Conservation (phyloP, 1,284 basidiomycete species). For the Ustilago loliicola region DNA sequence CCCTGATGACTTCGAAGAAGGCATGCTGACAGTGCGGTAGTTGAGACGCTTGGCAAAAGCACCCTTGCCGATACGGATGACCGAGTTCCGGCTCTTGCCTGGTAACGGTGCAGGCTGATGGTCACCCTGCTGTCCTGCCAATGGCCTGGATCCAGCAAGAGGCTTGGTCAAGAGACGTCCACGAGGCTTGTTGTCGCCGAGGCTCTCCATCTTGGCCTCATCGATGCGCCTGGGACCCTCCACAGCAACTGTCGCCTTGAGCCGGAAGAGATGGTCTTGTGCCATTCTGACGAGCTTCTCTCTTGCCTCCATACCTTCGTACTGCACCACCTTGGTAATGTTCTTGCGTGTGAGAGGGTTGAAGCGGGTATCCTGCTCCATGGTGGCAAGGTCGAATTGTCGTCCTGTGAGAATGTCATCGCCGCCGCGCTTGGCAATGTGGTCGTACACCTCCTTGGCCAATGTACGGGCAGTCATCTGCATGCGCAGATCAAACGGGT, state of each 20-base stretch:
- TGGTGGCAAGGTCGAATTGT: slow-evolving; percentile 39
- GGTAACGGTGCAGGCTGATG: slow-evolving; percentile 41
- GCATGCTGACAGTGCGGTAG: slow-evolving; percentile 44
- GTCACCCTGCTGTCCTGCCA: slow-evolving; percentile 48
- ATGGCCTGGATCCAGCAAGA: slow-evolving; percentile 33
- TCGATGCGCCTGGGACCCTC: slow-evolving; percentile 57
- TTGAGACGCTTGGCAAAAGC: slow-evolving; percentile 63
- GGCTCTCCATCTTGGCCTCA: slow-evolving; percentile 32
- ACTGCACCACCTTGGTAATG: slow-evolving; percentile 62
- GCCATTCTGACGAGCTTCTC: slow-evolving; percentile 54
- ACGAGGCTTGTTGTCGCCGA: slow-evolving; percentile 42
- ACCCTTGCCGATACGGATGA: slow-evolving; percentile 66
- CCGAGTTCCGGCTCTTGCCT: slow-evolving; percentile 56
- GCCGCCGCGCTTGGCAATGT: slow-evolving; percentile 49
- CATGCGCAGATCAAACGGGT: slow-evolving; percentile 83
- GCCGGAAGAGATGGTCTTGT: slow-evolving; percentile 52
- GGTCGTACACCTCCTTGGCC: slow-evolving; percentile 60
- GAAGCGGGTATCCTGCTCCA: slow-evolving; percentile 61
- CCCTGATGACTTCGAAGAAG: slow-evolving; percentile 12
- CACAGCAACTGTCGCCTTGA: slow-evolving; percentile 55
- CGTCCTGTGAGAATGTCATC: slow-evolving; percentile 45
- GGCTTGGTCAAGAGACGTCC: slow-evolving; percentile 59
- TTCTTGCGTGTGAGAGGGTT: slow-evolving; percentile 59
- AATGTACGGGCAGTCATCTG: slow-evolving; percentile 67
- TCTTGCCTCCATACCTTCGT: slow-evolving; percentile 58